A percentile compares a stretch with the other conserved stretches of the same genome.
phyloP scores from a whole-genome alignment of 2,329 filamentous ascomycete genomes.

The Pezicula neosporulosa region DNA sequence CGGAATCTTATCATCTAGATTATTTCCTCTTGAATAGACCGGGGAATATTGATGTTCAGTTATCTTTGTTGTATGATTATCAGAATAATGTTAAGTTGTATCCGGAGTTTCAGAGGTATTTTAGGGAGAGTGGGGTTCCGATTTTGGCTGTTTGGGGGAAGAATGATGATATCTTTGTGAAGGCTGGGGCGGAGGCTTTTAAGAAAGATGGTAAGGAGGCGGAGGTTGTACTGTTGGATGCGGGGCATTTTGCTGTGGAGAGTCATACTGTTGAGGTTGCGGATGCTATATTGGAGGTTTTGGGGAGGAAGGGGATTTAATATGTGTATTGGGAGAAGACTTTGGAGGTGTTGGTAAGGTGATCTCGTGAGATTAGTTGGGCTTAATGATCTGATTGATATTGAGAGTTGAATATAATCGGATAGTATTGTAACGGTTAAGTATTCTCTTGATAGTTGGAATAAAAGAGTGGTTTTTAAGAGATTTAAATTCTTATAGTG shows the following conservation, averaged over 20 bases:
- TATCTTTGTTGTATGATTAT: conserved; percentile 57
- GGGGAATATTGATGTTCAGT: conserved; percentile 48
- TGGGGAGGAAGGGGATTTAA: conserved; percentile 17
- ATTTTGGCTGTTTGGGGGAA: conserved; percentile 57
- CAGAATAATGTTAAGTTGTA: conserved; percentile 51
- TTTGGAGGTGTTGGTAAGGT: no score
- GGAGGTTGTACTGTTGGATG: conserved; percentile 48
- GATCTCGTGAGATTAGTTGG: no score
- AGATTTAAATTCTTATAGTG: no score
- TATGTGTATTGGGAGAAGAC: no score
- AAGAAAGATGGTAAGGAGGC: conserved; percentile 43
- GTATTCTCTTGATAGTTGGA: no score
- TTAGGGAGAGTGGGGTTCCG: conserved; percentile 46
- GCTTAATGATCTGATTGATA: no score
- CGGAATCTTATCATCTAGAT: conserved; percentile 39
- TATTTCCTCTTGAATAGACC: conserved; percentile 45
- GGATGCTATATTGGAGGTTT: conserved; percentile 19
- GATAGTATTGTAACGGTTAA: no score
- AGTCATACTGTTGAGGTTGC: conserved; percentile 17
- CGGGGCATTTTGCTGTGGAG: conserved; percentile 50
- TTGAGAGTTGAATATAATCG: no score
- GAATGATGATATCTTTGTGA: conserved; percentile 48
- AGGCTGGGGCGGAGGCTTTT: conserved; percentile 50
- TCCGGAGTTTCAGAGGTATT: conserved; percentile 51
- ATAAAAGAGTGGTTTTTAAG: no score